Conservation (phyloP, 768 basidiomycete species). For the Phlegmacium glaucopus region DNA sequence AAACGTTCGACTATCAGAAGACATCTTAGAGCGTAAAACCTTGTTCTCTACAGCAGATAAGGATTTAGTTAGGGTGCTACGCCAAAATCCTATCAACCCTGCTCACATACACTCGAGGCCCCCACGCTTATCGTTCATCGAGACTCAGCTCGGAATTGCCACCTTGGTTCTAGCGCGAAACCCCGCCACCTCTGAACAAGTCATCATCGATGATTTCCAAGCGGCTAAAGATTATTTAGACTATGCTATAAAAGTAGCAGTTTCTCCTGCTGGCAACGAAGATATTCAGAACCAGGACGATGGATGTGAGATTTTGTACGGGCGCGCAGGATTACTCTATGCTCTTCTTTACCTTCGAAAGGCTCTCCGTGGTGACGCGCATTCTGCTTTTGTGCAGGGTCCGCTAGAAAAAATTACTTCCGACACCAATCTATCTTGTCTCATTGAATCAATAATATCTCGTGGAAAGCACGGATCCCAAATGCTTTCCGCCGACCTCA, state of each 20-base stretch:
- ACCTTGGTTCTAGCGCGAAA: conserved; percentile 31
- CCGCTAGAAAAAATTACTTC: conserved; percentile 24
- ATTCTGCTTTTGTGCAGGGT: conserved; percentile 12
- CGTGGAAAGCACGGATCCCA: too few species aligned
- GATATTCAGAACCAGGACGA: conserved; percentile 31
- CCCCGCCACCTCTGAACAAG: conserved; percentile 16
- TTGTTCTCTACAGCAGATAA: conserved; percentile 17
- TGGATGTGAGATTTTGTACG: conserved; percentile 56
- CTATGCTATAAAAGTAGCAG: conserved; percentile 16
- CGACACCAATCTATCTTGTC: conserved; percentile 27
- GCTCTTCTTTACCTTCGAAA: conserved; percentile 44
- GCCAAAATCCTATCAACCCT: conserved; percentile 10
- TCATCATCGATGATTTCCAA: conserved; percentile 16
- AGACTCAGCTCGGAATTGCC: conserved; percentile 36
- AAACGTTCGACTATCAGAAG: conserved; percentile 5
- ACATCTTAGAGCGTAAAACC: conserved; percentile 9
- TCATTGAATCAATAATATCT: conserved; percentile 44
- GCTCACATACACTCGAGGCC: conserved; percentile 8
- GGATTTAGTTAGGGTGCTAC: conserved; percentile 16
- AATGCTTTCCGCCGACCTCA: conserved; percentile 30
- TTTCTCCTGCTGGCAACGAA: conserved; percentile 8
- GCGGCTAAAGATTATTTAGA: conserved; percentile 22
- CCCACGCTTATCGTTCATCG: conserved; percentile 32
- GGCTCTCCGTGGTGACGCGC: conserved; percentile 5
- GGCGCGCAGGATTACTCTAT: conserved; percentile 56